Percentiles rank a stretch among this genome's conserved stretches.
Evolutionary conservation across 169 alveolate genomes (phyloP).

Genomic region (Plasmodium gallinaceum): DNA sequence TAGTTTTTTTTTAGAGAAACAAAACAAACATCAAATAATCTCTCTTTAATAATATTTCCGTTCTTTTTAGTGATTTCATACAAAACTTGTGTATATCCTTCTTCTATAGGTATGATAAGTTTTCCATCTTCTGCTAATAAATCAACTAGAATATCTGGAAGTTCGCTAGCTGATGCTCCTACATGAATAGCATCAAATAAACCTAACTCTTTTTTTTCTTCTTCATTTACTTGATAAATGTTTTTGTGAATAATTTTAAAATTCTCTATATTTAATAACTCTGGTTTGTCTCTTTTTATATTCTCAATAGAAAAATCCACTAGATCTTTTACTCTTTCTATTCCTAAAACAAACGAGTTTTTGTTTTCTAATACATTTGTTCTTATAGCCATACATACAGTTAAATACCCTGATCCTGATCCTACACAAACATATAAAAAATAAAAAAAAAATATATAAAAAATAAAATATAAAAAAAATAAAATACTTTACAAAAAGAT

Average conservation of each 20-base stretch:
- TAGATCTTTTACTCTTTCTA: constrained; percentile 69
- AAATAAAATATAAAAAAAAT: neutral
- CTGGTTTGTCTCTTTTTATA: constrained; percentile 72
- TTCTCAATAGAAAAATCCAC: constrained; percentile 59
- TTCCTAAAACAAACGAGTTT: constrained; percentile 64
- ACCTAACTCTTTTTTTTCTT: constrained; percentile 61
- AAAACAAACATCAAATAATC: constrained; percentile 77
- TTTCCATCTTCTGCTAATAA: constrained; percentile 69
- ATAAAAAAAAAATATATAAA: neutral
- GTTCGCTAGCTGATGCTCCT: constrained; percentile 79
- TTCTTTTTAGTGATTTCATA: constrained; percentile 69
- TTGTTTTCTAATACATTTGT: constrained; percentile 64
- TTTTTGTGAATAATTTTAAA: constrained; percentile 75
- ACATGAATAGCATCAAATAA: constrained; percentile 77
- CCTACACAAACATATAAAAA: constrained; percentile 17
- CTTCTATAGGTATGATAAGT: constrained; percentile 66
- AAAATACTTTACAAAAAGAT: neutral
- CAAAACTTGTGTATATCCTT: constrained; percentile 69
- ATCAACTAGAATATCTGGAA: constrained; percentile 66
- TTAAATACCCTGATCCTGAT: constrained; percentile 72
- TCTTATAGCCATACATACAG: constrained; percentile 75
- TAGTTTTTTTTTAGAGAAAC: constrained; percentile 65
- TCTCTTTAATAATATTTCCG: constrained; percentile 70
- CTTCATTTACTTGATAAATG: constrained; percentile 69
- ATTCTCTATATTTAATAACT: constrained; percentile 58